Evolutionary conservation across 1,284 basidiomycete species (phyloP).

Genomic region (Heterobasidion irregulare): DNA sequence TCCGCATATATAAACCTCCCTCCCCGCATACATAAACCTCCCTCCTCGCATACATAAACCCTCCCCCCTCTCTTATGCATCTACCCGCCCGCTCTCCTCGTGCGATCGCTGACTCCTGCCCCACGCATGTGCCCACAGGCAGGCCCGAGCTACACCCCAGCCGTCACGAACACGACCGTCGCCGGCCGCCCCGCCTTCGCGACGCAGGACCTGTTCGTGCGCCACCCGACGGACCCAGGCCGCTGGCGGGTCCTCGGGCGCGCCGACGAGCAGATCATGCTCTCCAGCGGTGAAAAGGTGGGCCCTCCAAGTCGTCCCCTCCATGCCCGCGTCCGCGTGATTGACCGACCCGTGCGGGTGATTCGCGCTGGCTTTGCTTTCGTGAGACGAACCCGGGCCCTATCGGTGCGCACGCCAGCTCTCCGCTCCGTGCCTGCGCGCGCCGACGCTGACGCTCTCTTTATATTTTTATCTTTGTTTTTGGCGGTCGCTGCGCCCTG

Average conservation of each 20-base stretch:
- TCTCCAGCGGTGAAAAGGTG: conserved; percentile 36
- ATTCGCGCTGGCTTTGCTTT: not conserved
- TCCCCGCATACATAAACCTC: no score
- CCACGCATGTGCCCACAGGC: not conserved
- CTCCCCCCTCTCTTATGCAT: no score
- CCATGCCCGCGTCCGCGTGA: not conserved
- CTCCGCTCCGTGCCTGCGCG: not conserved
- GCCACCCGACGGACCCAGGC: conserved; percentile 30
- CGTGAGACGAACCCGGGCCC: conserved; percentile 30
- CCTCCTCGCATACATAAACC: no score
- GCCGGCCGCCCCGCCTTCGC: conserved; percentile 16
- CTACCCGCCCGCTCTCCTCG: no score
- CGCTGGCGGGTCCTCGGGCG: conserved; percentile 33
- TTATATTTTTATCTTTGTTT: no score
- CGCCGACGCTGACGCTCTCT: not conserved
- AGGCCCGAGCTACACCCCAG: not conserved
- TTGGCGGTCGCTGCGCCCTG: not conserved
- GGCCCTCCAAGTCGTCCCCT: not conserved
- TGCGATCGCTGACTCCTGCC: not conserved
- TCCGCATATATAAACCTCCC: no score
- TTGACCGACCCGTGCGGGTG: not conserved
- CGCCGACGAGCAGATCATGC: conserved; percentile 36
- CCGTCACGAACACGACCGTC: conserved; percentile 14
- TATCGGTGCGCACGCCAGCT: conserved; percentile 17
- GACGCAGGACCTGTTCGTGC: conserved; percentile 30